Conservation (phyloP, 257 asterid species). For the Ligustrum vulgare region DNA sequence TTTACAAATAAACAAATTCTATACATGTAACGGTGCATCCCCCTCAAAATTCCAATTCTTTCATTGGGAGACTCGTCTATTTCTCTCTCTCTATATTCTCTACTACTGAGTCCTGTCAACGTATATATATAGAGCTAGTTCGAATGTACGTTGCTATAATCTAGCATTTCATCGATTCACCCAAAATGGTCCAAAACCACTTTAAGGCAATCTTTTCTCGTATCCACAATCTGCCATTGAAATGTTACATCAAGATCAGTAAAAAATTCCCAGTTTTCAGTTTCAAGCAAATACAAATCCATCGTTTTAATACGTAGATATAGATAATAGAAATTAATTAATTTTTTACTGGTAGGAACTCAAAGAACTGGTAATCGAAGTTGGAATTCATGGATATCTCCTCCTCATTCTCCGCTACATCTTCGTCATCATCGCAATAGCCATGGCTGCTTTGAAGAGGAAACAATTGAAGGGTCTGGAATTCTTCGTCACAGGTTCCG, state of each 20-base stretch:
- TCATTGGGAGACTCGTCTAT: neutral
- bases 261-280: neutral
- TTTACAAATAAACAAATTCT: neutral
- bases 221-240: conserved; percentile 20
- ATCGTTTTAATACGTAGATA: neutral
- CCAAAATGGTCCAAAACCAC: conserved; percentile 28
- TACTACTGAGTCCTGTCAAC: neutral
- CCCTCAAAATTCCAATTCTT: neutral
- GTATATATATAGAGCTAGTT: neutral
- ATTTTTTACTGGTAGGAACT: conserved; percentile 71
- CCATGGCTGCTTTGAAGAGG: conserved; percentile 47
- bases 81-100: neutral
- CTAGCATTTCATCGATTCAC: neutral
- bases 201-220: conserved; percentile 16
- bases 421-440: neutral
- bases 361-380: conserved; percentile 56
- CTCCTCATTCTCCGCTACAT: conserved; percentile 15
- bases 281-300: neutral
- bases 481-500: conserved; percentile 31
- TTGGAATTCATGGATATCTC: conserved; percentile 23
- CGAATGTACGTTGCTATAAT: neutral
- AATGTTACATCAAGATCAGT: conserved; percentile 10
- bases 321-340: conserved; percentile 20
- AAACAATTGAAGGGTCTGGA: conserved; percentile 77
- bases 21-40: neutral